Evolutionary conservation across 2,329 filamentous ascomycete genomes (phyloP).

Genomic region (Paecilomyces sp.): DNA sequence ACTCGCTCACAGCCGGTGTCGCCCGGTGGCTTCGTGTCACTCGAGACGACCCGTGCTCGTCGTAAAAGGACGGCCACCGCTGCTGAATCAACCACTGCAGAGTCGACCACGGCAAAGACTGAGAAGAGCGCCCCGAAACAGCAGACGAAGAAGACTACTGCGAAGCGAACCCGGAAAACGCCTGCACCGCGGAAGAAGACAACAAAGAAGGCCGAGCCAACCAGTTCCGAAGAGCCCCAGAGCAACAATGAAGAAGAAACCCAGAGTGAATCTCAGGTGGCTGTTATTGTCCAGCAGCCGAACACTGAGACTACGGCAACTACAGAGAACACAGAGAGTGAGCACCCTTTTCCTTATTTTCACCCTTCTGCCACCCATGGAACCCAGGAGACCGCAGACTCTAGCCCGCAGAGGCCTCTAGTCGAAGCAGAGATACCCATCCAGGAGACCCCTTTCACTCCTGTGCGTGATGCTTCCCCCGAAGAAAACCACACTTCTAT

Average conservation of each 20-base stretch:
- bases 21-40: constrained; percentile 24
- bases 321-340: constrained; percentile 7
- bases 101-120: neutral
- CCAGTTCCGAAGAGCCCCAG: neutral
- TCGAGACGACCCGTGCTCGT: constrained; percentile 17
- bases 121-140: neutral
- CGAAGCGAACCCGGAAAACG: neutral
- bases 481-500: neutral
- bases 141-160: neutral
- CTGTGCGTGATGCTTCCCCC: neutral
- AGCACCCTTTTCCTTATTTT: constrained; percentile 3
- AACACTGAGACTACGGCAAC: neutral
- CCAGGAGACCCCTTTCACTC: neutral
- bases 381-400: constrained; percentile 1
- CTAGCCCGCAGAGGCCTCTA: constrained; percentile 1
- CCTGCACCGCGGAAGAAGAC: neutral
- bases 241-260: neutral
- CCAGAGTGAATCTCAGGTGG: neutral
- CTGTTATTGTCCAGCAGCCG: neutral
- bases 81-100: neutral
- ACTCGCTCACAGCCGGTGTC: constrained; percentile 31
- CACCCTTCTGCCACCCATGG: neutral
- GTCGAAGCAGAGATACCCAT: constrained; percentile 5
- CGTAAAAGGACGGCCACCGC: constrained; percentile 8
- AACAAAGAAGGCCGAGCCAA: neutral